phyloP scores from a whole-genome alignment of 2,329 filamentous ascomycete species.

The Sporothrix mexicana region DNA sequence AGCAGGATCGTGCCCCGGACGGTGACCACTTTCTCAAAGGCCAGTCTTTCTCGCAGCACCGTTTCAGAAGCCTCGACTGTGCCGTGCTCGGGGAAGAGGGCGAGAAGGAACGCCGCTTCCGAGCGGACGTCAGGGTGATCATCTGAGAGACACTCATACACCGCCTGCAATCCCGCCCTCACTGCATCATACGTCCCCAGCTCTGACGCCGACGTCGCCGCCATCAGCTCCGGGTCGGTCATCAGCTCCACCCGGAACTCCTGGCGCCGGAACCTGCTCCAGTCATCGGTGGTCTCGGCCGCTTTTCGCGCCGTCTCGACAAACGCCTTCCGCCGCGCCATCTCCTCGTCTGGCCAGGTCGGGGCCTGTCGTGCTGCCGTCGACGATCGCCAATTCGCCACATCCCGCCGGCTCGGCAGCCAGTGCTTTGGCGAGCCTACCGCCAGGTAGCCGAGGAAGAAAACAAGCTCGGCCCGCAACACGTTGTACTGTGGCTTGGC shows the following conservation, averaged over 20 bases:
- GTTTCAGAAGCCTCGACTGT: neutral
- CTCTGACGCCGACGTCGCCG: neutral
- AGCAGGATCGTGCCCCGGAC: slow-evolving; percentile 14
- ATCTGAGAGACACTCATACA: neutral
- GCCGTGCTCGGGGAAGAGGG: neutral
- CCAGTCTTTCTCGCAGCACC: neutral
- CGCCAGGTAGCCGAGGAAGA: neutral
- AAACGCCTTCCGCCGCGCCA: neutral
- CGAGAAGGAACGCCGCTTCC: neutral
- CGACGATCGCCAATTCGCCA: neutral
- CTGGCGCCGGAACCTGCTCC: neutral
- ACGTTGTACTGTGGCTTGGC: neutral
- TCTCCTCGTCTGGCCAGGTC: neutral
- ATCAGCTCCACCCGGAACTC: neutral
- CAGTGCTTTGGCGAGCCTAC: neutral
- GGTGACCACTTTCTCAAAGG: neutral
- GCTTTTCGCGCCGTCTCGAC: neutral
- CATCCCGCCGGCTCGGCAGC: neutral
- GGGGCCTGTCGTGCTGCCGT: neutral
- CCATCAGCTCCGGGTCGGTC: neutral
- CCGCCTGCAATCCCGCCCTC: neutral
- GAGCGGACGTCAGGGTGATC: neutral
- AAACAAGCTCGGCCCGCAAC: neutral
- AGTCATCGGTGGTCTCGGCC: neutral
- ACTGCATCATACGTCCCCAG: neutral